Evolutionary conservation across 495 filamentous ascomycete species (phyloP), one percentile per base, ranked within the genome.

Genomic region (Penicillium manginii): DNA sequence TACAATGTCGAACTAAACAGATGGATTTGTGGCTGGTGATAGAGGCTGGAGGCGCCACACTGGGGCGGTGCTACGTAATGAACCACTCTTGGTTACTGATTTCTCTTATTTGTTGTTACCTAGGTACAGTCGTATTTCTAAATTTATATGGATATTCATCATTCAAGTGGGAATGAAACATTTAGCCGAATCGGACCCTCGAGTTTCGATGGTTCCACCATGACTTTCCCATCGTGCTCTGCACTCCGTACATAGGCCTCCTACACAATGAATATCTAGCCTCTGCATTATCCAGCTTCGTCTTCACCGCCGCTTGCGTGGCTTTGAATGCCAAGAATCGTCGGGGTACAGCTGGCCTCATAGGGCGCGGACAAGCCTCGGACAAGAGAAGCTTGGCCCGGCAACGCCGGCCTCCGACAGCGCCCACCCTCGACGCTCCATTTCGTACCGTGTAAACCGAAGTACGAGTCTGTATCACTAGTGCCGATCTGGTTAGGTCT

Each of bases 371-470:
- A 65, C 70, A 73, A 71, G 68, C 70, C 59, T 73, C 60, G 14
- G 59, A 64, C 62, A 64, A 53, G 59, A 58, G 58, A 71, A 63
- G 65, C 70, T 73, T 73, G 63, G 70, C 70, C 67, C 67, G 63
- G 57, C 19, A 52, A 42, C 47, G 11, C 31, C 61, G 55, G 58
- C 17, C 33, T 32, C 14, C 21, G 40, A 39, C 12, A 47, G 42
- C 43, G 37, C 42, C 42, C 46, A 54, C 45, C 14, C 33, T 37
- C 10, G 37, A 33, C 35, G 17, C 29, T 35, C 42, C 45, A 54
- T 35, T 42, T 50, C 32, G 33, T 51, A 58, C 33, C 54, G 53
- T 57, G 54, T 60, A 50, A 50, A 22, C 35, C 57, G 49, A 19
- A 40, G 47, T 15, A 46, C 14, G 33, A 50, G 50, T 9, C 23